Evolutionary conservation across 164 flowering plant species (phyloP).

Genomic region (Euptelea pleiosperma): DNA sequence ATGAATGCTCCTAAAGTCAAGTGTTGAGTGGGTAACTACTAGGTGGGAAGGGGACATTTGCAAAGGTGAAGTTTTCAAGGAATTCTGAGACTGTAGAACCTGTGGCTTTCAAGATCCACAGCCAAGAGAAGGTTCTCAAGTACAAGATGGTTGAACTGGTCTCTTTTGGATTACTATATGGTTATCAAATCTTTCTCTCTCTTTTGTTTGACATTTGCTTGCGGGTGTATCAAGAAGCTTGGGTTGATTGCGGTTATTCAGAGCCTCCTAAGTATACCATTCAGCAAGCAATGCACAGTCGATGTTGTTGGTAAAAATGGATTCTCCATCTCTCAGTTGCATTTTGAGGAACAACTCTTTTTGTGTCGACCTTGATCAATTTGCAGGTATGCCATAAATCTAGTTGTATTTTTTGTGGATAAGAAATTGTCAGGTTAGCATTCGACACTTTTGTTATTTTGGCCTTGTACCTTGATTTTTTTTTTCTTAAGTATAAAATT

Average conservation of each 20-base stretch:
- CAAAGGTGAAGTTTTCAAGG: constrained; percentile 73
- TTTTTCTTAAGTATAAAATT: neutral
- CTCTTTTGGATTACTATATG: neutral
- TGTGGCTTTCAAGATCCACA: constrained; percentile 74
- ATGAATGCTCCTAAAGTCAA: constrained; percentile 46
- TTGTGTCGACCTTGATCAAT: neutral
- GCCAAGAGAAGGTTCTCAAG: constrained; percentile 77
- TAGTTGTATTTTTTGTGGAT: constrained; percentile 85
- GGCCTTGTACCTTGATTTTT: neutral
- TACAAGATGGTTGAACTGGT: constrained; percentile 89
- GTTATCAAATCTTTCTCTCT: constrained; percentile 3
- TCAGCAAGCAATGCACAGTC: constrained; percentile 82
- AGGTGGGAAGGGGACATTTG: constrained; percentile 83
- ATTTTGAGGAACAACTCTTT: neutral
- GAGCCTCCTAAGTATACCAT: constrained; percentile 85
- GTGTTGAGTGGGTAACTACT: constrained; percentile 71
- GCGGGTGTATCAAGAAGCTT: constrained; percentile 68
- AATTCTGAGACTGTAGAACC: constrained; percentile 64
- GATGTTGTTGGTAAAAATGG: constrained; percentile 48
- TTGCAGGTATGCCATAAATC: constrained; percentile 86
- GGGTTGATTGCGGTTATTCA: constrained; percentile 71
- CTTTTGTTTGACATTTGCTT: constrained; percentile 8
- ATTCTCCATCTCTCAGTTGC: neutral
- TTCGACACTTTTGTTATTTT: neutral
- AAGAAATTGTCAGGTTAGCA: constrained; percentile 70